Evolutionary conservation across 164 flowering plant genomes (phyloP).

Genomic region (Piper longum): DNA sequence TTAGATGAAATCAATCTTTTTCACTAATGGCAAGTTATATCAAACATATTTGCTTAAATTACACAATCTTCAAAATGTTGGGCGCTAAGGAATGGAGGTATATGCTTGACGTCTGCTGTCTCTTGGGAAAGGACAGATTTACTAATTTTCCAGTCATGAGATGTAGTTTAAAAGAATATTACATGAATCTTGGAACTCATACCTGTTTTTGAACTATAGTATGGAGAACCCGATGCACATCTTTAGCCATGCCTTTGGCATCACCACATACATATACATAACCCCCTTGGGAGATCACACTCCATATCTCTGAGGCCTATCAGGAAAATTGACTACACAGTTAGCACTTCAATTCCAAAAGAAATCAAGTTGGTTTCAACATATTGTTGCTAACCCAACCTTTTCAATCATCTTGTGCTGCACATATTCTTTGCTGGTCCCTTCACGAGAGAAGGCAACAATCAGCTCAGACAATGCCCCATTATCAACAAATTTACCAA

Average conservation of each 20-base stretch:
- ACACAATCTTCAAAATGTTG: no score
- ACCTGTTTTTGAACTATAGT: slow-evolving; percentile 94
- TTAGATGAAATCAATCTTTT: no score
- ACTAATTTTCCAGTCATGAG: no score
- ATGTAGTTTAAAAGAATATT: neutral
- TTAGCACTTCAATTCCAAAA: no score
- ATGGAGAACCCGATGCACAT: slow-evolving; percentile 87
- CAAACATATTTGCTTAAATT: no score
- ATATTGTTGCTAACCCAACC: slow-evolving; percentile 20
- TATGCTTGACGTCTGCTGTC: no score
- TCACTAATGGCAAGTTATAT: no score
- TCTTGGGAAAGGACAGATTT: no score
- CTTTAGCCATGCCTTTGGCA: slow-evolving; percentile 98
- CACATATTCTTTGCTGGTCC: slow-evolving; percentile 85
- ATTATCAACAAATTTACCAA: slow-evolving; percentile 43
- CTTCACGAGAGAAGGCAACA: slow-evolving; percentile 89
- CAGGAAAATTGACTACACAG: no score
- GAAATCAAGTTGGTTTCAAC: no score
- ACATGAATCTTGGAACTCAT: neutral
- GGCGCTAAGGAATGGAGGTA: no score
- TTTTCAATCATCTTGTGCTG: slow-evolving; percentile 89
- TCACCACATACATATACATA: slow-evolving; percentile 94
- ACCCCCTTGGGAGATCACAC: slow-evolving; percentile 61
- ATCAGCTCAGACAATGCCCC: slow-evolving; percentile 72
- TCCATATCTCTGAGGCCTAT: slow-evolving; percentile 84